phyloP scores from a whole-genome alignment of 768 basidiomycete genomes.

The Lactarius sp. region DNA sequence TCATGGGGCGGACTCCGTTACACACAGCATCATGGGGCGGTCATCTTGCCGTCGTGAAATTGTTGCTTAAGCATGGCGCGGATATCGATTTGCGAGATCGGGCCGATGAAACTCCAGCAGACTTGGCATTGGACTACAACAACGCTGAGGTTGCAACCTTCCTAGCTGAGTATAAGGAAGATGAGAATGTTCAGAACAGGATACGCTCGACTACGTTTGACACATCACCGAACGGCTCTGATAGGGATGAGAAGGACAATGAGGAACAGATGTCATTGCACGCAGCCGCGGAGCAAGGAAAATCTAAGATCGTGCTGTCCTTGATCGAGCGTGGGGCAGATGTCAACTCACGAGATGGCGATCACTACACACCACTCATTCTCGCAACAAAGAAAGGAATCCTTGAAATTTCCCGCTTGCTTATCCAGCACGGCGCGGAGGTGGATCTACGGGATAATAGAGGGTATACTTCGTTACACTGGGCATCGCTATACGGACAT shows the following conservation, averaged over 20 bases:
- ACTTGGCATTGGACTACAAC: neutral
- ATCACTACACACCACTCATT: neutral
- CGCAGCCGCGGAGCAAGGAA: neutral
- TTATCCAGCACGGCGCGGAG: neutral
- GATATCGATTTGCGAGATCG: neutral
- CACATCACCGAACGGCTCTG: neutral
- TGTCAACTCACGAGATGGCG: neutral
- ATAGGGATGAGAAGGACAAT: neutral
- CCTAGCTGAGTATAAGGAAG: neutral
- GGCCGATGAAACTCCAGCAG: neutral
- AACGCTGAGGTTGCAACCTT: neutral
- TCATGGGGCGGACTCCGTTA: slow-evolving; percentile 5
- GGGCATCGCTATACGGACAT: neutral
- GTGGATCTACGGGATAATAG: neutral
- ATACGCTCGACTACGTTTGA: neutral
- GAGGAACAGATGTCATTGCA: neutral
- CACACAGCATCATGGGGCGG: slow-evolving; percentile 1
- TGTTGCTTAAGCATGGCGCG: neutral
- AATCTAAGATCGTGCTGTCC: neutral
- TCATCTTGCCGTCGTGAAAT: too few relatives aligned
- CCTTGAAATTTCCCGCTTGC: neutral
- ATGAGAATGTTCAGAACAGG: neutral
- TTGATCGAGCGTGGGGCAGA: neutral
- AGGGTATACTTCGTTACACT: slow-evolving; percentile 4
- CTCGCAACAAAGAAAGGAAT: neutral